phyloP scores from a whole-genome alignment of 768 basidiomycete genomes.

The Pulveroboletus sp. region DNA sequence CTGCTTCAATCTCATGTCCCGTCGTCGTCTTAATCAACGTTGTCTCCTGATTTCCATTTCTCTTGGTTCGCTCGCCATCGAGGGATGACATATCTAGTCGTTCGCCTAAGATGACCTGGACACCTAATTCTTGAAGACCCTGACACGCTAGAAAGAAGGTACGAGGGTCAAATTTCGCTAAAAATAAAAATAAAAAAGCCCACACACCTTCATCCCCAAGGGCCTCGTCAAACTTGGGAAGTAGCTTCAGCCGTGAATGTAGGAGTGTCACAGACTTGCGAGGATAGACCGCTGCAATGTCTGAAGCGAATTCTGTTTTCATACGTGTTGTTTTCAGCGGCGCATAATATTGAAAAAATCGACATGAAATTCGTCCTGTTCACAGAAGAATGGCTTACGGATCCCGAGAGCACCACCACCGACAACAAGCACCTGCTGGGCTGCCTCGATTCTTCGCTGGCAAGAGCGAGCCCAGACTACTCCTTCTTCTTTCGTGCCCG shows the following conservation, averaged over 20 bases:
- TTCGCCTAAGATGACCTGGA: conserved; percentile 53
- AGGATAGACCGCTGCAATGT: conserved; percentile 55
- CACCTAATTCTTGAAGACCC: conserved; percentile 39
- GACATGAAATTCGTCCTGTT: too few species aligned
- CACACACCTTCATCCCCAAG: conserved; percentile 53
- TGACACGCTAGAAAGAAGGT: conserved; percentile 12
- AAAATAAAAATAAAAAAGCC: background rate
- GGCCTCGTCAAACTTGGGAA: conserved; percentile 49
- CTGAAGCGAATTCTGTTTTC: conserved; percentile 60
- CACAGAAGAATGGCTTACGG: conserved; percentile 40
- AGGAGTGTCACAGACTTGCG: conserved; percentile 53
- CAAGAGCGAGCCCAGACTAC: conserved; percentile 50
- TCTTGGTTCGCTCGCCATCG: conserved; percentile 1
- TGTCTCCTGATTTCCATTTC: background rate
- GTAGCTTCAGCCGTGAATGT: conserved; percentile 54
- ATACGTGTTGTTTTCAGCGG: too few species aligned
- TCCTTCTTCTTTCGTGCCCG: conserved; percentile 47
- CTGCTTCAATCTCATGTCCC: conserved; percentile 50
- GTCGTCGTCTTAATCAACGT: conserved; percentile 44
- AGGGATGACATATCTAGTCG: conserved; percentile 46
- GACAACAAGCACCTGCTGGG: conserved; percentile 56
- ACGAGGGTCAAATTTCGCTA: too few species aligned
- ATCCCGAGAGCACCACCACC: conserved; percentile 76
- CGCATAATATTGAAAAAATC: too few species aligned
- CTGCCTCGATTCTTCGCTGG: conserved; percentile 46